These are phyloP conservation scores for Monilinia aucupariae DNA, from an alignment of 2,329 filamentous ascomycete genomes.

Conservation along the genomic window DNA sequence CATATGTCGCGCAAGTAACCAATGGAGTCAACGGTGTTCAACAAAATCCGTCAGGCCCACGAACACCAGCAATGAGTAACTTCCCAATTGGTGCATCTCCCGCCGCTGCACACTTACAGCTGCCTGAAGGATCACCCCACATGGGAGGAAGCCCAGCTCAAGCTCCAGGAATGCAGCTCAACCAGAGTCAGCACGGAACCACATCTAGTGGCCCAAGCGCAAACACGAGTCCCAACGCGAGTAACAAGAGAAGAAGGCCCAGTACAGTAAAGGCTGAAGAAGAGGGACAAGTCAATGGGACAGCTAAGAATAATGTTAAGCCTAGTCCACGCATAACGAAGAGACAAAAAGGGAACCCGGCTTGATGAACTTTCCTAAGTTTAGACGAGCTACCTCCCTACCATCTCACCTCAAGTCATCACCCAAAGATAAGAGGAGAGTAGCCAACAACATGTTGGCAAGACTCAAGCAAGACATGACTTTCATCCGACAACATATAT, in stretches of 20 bases:
- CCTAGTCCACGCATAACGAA: slow-evolving; percentile 39
- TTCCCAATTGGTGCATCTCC: slow-evolving; percentile 57
- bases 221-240: slow-evolving; percentile 47
- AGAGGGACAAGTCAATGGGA: slow-evolving; percentile 33
- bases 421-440: neutral
- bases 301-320: slow-evolving; percentile 35
- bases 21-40: slow-evolving; percentile 23
- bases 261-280: slow-evolving; percentile 38
- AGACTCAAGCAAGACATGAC: neutral
- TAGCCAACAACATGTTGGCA: neutral
- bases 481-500: neutral
- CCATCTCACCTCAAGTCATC: neutral
- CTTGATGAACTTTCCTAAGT: slow-evolving; percentile 16
- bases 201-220: slow-evolving; percentile 61
- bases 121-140: slow-evolving; percentile 56
- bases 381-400: neutral
- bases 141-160: slow-evolving; percentile 53
- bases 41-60: slow-evolving; percentile 27
- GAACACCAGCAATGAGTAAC: slow-evolving; percentile 32
- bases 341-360: slow-evolving; percentile 35
- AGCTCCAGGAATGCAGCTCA: slow-evolving; percentile 59
- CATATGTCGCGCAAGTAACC: slow-evolving; percentile 48
- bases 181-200: slow-evolving; percentile 63
- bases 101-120: slow-evolving; percentile 52
- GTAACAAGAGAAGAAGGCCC: slow-evolving; percentile 38